A percentile compares a stretch with the other conserved stretches of the same genome.
phyloP scores from a whole-genome alignment of 805 yeast species.

The Lachancea fermentati region DNA sequence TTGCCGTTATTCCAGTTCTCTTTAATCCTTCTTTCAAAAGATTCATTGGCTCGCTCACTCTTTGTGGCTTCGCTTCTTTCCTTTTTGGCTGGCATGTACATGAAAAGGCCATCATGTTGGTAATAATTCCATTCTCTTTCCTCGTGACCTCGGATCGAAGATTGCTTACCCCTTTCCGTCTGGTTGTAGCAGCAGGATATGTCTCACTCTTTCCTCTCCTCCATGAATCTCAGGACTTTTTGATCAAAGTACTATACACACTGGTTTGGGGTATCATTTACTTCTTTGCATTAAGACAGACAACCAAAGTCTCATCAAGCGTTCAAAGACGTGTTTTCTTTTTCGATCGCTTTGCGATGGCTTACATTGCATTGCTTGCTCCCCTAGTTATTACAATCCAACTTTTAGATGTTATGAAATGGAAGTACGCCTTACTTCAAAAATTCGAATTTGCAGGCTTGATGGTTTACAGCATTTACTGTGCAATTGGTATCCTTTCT shows the following conservation, averaged over 20 bases:
- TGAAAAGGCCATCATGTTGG: constrained; percentile 90
- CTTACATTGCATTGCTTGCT: constrained; percentile 61
- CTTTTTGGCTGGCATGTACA: constrained; percentile 99
- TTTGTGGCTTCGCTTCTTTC: constrained; percentile 88
- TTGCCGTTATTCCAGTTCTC: constrained; percentile 69
- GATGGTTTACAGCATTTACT: constrained; percentile 80
- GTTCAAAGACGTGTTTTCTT: constrained; percentile 48
- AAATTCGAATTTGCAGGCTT: constrained; percentile 68
- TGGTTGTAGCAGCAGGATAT: constrained; percentile 74
- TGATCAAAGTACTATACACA: constrained; percentile 71
- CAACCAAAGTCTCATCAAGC: constrained; percentile 42
- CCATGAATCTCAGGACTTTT: constrained; percentile 72
- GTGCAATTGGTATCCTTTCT: constrained; percentile 76
- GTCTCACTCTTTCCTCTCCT: constrained; percentile 85
- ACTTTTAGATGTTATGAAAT: constrained; percentile 50
- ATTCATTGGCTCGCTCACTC: constrained; percentile 76
- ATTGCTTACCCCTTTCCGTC: constrained; percentile 62
- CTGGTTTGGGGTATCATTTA: constrained; percentile 80
- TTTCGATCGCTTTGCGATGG: constrained; percentile 61
- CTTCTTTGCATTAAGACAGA: constrained; percentile 65
- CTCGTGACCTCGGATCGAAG: constrained; percentile 66
- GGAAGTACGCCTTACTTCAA: constrained; percentile 46
- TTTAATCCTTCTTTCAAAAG: constrained; percentile 68
- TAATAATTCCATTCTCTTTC: constrained; percentile 83
- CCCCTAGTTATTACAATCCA: constrained; percentile 51